Evolutionary conservation across 1,139 yeast genomes (phyloP), one percentile per base, ranked within the genome.

Genomic region (Geotrichum klebahnii): DNA sequence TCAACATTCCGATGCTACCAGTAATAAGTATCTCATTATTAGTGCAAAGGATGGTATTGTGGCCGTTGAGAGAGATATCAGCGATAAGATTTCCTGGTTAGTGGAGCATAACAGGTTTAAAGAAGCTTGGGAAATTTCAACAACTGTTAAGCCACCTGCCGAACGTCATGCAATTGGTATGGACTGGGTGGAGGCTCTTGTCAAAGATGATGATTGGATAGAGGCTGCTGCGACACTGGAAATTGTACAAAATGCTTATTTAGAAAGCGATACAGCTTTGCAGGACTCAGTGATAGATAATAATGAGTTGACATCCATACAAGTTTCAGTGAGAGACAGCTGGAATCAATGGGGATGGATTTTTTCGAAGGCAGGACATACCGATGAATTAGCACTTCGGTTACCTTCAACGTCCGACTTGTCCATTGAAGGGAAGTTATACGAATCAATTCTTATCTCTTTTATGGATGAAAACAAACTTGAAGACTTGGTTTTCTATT

Each of bases 1-100:
- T 5, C 63, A 61, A 28, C 55, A 59, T 37, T 49, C 57, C 14
- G 24, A 52, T 50, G 19, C 40, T 43, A 41, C 49, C 14, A 58
- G 59, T 9, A 70, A 77, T 0, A 70, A 73, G 38, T 87, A 84
- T 69, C 84, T 75, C 57, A 73, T 92, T 19, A 73, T 90, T 5
- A 81, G 94, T 63, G 88, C 96, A 0, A 79, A 79, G 48, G 97
- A 89, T 67, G 90, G 84, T 1, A 85, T 92, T 1, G 71, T 81
- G 12, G 90, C 90, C 0, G 78, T 81, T 58, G 89, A 84, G 57
- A 73, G 84, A 24, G 82, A 80, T 55, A 65, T 84, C 22, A 66
- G 70, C 28, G 97, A 90, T 61, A 78, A 83, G 53, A 74, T 84
- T 39, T 71, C 79, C 2, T 92, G 97, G 97, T 83, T 75, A 53